Percentiles rank a stretch among this genome's conserved stretches.
These are phyloP conservation scores for Trichophyton equinum DNA, from an alignment of 2,329 filamentous ascomycete species.

Conservation along the genomic window DNA sequence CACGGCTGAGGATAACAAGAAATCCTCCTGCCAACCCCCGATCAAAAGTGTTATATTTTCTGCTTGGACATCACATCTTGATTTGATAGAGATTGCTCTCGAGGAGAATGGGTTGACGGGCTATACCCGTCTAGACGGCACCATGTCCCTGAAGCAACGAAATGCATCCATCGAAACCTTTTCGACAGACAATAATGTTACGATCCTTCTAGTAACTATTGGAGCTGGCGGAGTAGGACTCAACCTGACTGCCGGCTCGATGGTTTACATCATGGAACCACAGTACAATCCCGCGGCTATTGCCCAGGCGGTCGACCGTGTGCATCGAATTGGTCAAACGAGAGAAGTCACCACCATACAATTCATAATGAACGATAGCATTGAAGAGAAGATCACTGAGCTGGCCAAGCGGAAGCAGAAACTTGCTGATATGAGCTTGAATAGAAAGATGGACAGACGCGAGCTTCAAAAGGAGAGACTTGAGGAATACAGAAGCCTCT, in stretches of 20 bases:
- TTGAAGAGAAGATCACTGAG: slow-evolving; percentile 86
- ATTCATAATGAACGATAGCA: slow-evolving; percentile 80
- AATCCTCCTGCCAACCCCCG: slow-evolving; percentile 52
- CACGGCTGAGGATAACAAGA: slow-evolving; percentile 41
- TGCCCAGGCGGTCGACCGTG: slow-evolving; percentile 84
- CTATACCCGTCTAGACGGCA: slow-evolving; percentile 76
- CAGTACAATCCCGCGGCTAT: slow-evolving; percentile 95
- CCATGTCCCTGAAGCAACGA: slow-evolving; percentile 65
- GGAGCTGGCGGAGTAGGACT: slow-evolving; percentile 83
- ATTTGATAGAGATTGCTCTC: slow-evolving; percentile 77
- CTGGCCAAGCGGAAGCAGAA: slow-evolving; percentile 88
- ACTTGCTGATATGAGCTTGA: slow-evolving; percentile 77
- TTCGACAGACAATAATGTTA: slow-evolving; percentile 55
- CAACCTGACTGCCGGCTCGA: slow-evolving; percentile 75
- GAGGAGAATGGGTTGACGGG: slow-evolving; percentile 41
- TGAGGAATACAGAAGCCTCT: slow-evolving; percentile 48
- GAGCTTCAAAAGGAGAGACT: slow-evolving; percentile 54
- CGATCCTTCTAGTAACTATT: slow-evolving; percentile 82
- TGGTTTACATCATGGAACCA: slow-evolving; percentile 94
- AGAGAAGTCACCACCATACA: slow-evolving; percentile 75
- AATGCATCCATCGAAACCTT: slow-evolving; percentile 65
- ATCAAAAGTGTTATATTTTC: slow-evolving; percentile 93
- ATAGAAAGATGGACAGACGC: slow-evolving; percentile 47
- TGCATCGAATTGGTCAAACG: slow-evolving; percentile 82
- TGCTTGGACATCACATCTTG: slow-evolving; percentile 88